Percentiles rank a stretch among this genome's conserved stretches.
Conservation (phyloP, 176 grass and related monocot species). For the Eragrostis nindensis region DNA sequence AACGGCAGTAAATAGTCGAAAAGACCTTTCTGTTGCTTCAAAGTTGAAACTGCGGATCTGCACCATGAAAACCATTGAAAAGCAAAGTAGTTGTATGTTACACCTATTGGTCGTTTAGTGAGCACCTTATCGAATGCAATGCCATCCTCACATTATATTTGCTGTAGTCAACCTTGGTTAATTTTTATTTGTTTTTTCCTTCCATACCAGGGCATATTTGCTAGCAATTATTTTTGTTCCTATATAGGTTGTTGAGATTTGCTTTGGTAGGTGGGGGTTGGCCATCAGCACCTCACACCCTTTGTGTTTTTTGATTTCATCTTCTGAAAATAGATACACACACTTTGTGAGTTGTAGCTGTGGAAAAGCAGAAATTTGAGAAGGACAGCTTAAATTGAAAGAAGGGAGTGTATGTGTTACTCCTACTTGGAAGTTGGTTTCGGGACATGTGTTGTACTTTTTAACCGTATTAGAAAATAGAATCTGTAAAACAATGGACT, state of each 20-base stretch:
- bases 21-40: not conserved
- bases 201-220: slow-evolving; percentile 4
- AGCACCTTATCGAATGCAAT: not conserved
- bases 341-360: not conserved
- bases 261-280: slow-evolving; percentile 35
- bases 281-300: slow-evolving; percentile 30
- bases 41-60: not conserved
- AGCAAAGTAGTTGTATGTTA: not conserved
- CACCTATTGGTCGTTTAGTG: not conserved
- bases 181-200: not conserved
- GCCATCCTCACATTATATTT: not conserved
- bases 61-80: not conserved
- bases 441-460: not conserved
- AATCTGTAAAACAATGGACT: not conserved
- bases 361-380: not conserved
- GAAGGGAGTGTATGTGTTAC: not conserved
- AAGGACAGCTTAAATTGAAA: slow-evolving; percentile 1
- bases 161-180: not conserved
- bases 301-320: not conserved
- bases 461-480: not conserved
- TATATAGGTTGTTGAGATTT: slow-evolving; percentile 18
- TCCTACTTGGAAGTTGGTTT: not conserved
- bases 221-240: not conserved
- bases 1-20: not conserved
- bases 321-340: not conserved